Evolutionary conservation across 192 early-diverging fungal genomes (phyloP), one percentile per base, ranked within the genome.

Genomic region (Entrophospora sp.): DNA sequence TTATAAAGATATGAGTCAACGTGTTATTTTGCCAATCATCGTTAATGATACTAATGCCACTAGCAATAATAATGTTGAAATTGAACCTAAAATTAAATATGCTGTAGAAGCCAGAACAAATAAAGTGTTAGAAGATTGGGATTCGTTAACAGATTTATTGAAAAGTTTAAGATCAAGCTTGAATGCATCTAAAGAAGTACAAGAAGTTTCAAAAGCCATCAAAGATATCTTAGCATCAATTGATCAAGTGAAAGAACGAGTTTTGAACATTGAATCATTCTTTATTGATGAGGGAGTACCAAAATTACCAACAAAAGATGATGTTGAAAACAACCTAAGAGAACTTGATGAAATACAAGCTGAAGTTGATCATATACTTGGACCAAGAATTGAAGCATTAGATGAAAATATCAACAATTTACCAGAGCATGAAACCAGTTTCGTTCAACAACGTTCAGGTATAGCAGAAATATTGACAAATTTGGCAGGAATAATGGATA

Each of bases 391-490:
- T 24, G 45, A 67, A 28, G 57, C 64, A 22, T 46, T 79, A 36
- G 77, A 79, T 59, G 24, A 27, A 12, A 69, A 69, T 55, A 44
- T 75, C n/a, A 51, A 45, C 7, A 48, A 45, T 46, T 31, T 44
- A 34, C 45, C 60, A 2, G 53, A 74, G 30, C 16, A 36, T 25
- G 69, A 67, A 43, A 60, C 58, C 9, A 65, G 61, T 10, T 75
- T 69, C 55, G 20, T 73, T 28, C 55, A 61, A 28, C 77, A 79
- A 61, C 53, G 74, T 8, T 56, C 53, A 10, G 72, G 71, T 24
- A 76, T 79, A 48, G 69, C 71, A 2, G 62, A 73, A 27, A 62
- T 69, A 0, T 58, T 79, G 5, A 37, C 46, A 6, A 69, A 68
- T 44, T 44, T 79, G n/a, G 56, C 67, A 14, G 53, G 64, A 10